phyloP scores from a whole-genome alignment of 352 stramenopile species.

The Phytophthora ramorum region DNA sequence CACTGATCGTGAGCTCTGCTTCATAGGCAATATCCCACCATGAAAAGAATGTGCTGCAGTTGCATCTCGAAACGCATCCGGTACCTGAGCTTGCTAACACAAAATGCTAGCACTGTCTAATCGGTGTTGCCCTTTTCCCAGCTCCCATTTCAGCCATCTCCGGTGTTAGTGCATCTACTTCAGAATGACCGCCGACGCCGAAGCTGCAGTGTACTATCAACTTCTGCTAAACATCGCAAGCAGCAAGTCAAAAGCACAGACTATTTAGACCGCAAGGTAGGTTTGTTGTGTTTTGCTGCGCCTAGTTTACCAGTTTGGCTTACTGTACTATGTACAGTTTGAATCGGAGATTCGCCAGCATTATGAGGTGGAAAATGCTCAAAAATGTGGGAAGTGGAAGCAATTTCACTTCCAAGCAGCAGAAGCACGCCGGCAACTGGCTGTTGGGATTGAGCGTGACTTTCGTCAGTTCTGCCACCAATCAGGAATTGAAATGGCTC shows the following conservation, averaged over 20 bases:
- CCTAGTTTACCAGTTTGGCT: background rate
- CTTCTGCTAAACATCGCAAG: slow-evolving; percentile 37
- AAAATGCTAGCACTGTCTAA: background rate
- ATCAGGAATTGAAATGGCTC: slow-evolving; percentile 1
- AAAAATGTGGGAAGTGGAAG: slow-evolving; percentile 62
- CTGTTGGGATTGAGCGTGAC: slow-evolving; percentile 40
- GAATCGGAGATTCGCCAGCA: slow-evolving; percentile 67
- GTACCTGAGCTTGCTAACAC: slow-evolving; percentile 12
- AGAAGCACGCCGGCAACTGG: slow-evolving; percentile 29
- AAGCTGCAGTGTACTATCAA: slow-evolving; percentile 1
- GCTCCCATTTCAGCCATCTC: slow-evolving; percentile 63
- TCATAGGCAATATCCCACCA: slow-evolving; percentile 27
- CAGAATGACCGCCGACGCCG: slow-evolving; percentile 39
- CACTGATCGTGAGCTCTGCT: background rate
- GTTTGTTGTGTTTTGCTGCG: background rate
- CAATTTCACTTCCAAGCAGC: slow-evolving; percentile 45
- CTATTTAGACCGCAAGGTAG: slow-evolving; percentile 62
- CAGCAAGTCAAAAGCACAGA: slow-evolving; percentile 46
- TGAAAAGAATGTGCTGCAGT: slow-evolving; percentile 49
- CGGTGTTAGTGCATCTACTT: slow-evolving; percentile 54
- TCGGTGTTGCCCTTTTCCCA: slow-evolving; percentile 12
- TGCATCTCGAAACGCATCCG: slow-evolving; percentile 57
- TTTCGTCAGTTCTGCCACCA: slow-evolving; percentile 35
- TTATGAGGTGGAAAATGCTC: slow-evolving; percentile 58
- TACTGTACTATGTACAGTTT: slow-evolving; percentile 35